phyloP scores from a whole-genome alignment of 2,329 filamentous ascomycete genomes.

The Sporothrix phasma region DNA sequence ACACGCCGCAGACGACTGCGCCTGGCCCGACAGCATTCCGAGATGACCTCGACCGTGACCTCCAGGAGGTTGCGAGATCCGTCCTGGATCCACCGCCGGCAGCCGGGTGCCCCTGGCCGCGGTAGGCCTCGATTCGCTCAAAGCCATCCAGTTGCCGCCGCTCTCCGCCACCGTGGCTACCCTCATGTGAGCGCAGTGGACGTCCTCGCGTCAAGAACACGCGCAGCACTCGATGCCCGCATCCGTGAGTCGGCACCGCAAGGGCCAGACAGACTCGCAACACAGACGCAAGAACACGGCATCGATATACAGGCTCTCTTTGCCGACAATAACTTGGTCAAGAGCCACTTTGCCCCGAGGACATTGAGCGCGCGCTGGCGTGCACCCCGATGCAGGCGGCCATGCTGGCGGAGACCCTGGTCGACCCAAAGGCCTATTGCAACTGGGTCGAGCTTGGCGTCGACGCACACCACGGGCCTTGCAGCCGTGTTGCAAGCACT shows the following conservation, averaged over 20 bases:
- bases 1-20: not conserved
- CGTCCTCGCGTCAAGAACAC: slow-evolving; percentile 47
- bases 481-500: slow-evolving; percentile 41
- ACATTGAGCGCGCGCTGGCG: slow-evolving; percentile 23
- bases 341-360: not conserved
- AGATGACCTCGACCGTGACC: slow-evolving; percentile 26
- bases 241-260: slow-evolving; percentile 10
- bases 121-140: slow-evolving; percentile 33
- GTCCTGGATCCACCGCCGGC: slow-evolving; percentile 24
- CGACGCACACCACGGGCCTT: slow-evolving; percentile 25
- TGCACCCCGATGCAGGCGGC: slow-evolving; percentile 68
- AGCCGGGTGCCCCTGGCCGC: slow-evolving; percentile 25
- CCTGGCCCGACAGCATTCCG: slow-evolving; percentile 14
- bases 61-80: slow-evolving; percentile 26
- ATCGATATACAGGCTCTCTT: not conserved
- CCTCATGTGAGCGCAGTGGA: slow-evolving; percentile 43
- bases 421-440: slow-evolving; percentile 54
- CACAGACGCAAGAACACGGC: not conserved
- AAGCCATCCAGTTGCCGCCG: slow-evolving; percentile 43
- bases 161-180: slow-evolving; percentile 48
- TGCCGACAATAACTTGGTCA: slow-evolving; percentile 16
- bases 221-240: slow-evolving; percentile 23
- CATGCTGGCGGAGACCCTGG: slow-evolving; percentile 68
- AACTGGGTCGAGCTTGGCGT: slow-evolving; percentile 66
- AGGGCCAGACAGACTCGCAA: not conserved